Evolutionary conservation across 257 asterid genomes (phyloP).

Genomic region (Solanum habrochaites): DNA sequence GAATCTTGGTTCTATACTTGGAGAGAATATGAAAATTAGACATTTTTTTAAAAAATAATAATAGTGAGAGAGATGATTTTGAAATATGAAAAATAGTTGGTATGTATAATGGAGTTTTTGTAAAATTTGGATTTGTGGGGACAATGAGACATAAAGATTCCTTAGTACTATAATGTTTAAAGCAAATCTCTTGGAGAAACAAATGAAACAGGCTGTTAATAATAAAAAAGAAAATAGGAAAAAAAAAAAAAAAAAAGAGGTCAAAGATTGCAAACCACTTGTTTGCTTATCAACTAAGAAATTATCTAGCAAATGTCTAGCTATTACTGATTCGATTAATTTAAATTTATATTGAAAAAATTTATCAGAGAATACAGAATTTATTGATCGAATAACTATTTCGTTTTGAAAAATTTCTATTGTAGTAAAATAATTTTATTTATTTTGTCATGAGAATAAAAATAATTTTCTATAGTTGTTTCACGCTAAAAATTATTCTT

Average conservation of each 20-base stretch:
- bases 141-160: neutral
- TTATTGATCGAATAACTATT: neutral
- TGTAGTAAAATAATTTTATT: neutral
- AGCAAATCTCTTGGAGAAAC: neutral
- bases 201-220: neutral
- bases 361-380: neutral
- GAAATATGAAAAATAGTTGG: neutral
- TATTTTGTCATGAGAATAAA: neutral
- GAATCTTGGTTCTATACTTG: neutral
- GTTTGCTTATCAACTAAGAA: neutral
- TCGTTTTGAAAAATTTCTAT: neutral
- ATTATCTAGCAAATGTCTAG: neutral
- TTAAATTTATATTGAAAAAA: neutral
- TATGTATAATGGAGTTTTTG: neutral
- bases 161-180: neutral
- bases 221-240: neutral
- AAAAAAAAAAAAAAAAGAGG: neutral
- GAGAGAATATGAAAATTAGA: neutral
- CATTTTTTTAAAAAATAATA: neutral
- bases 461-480: neutral
- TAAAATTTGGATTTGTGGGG: neutral
- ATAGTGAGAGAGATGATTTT: neutral
- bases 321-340: neutral
- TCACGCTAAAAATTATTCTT: neutral
- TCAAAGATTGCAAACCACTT: neutral